A percentile compares a stretch with the other conserved stretches of the same genome.
These are phyloP conservation scores for Cichorium intybus DNA, from an alignment of 140 eudicot genomes.

Conservation along the genomic window DNA sequence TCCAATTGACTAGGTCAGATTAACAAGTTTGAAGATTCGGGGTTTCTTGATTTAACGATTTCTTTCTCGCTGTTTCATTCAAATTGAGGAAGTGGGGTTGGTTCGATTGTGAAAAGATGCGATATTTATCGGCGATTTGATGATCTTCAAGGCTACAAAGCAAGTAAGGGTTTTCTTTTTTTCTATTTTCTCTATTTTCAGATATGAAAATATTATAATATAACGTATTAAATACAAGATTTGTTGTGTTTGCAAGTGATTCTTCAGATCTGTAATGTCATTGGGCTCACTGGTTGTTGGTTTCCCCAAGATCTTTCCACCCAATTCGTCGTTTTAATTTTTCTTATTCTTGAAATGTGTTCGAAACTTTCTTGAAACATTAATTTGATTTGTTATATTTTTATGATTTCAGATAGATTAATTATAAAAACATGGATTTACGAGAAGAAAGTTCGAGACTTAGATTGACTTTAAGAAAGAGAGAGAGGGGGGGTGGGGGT, in stretches of 20 bases:
- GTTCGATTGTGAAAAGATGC: slow-evolving; percentile 36
- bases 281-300: slow-evolving; percentile 15
- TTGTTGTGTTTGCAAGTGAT: slow-evolving; percentile 23
- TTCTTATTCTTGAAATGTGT: neutral
- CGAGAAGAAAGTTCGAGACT: slow-evolving; percentile 68
- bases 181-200: slow-evolving; percentile 1
- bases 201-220: slow-evolving; percentile 31
- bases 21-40: slow-evolving; percentile 27
- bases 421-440: slow-evolving; percentile 65
- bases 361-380: neutral
- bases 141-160: slow-evolving; percentile 22
- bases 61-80: slow-evolving; percentile 3
- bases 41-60: slow-evolving; percentile 8
- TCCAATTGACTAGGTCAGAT: slow-evolving; percentile 36
- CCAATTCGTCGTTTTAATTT: slow-evolving; percentile 10
- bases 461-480: slow-evolving; percentile 62
- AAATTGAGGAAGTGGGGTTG: slow-evolving; percentile 29
- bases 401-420: slow-evolving; percentile 20
- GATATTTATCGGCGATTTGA: slow-evolving; percentile 35
- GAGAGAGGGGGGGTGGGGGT: too few relatives aligned
- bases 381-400: neutral
- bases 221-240: slow-evolving; percentile 6
- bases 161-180: slow-evolving; percentile 22
- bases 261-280: slow-evolving; percentile 52
- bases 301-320: slow-evolving; percentile 21